Evolutionary conservation across 768 basidiomycete genomes (phyloP).

Genomic region (Pleurotus pulmonarius): DNA sequence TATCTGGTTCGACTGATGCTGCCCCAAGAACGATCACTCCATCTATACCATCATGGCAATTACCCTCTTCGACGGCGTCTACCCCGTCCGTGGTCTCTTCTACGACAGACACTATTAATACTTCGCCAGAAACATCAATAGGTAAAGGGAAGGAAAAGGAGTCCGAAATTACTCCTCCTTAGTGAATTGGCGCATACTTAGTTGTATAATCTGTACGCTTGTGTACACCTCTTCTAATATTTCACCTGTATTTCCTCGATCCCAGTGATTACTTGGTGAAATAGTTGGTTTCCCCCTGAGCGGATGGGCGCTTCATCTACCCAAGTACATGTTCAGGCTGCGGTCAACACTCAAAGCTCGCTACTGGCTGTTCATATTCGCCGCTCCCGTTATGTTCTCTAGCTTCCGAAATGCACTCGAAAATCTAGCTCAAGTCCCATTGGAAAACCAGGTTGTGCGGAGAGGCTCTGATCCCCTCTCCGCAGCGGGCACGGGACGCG

Average conservation of each 20-base stretch:
- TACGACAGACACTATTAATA: constrained; percentile 11
- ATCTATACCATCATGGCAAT: constrained; percentile 12
- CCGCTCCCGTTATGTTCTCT: constrained; percentile 56
- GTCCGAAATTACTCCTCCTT: constrained; percentile 23
- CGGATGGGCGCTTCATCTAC: constrained; percentile 4
- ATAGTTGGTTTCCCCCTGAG: background rate
- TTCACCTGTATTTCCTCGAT: background rate
- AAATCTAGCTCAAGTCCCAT: constrained; percentile 49
- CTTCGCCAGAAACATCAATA: background rate
- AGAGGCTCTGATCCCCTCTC: constrained; percentile 26
- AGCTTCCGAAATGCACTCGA: constrained; percentile 74
- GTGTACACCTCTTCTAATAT: background rate
- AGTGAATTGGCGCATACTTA: background rate
- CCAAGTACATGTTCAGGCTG: constrained; percentile 1
- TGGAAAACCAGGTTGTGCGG: constrained; percentile 14
- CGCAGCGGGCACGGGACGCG: constrained; percentile 11
- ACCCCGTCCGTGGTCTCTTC: background rate
- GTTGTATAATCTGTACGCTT: background rate
- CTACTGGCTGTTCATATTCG: constrained; percentile 1
- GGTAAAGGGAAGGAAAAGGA: constrained; percentile 61
- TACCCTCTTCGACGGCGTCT: background rate
- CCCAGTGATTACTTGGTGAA: background rate
- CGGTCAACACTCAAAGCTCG: background rate
- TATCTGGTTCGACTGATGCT: constrained; percentile 37
- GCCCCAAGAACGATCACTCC: constrained; percentile 20